phyloP scores from a whole-genome alignment of 208 protist genomes.

The Tritrichomonas musculus region DNA sequence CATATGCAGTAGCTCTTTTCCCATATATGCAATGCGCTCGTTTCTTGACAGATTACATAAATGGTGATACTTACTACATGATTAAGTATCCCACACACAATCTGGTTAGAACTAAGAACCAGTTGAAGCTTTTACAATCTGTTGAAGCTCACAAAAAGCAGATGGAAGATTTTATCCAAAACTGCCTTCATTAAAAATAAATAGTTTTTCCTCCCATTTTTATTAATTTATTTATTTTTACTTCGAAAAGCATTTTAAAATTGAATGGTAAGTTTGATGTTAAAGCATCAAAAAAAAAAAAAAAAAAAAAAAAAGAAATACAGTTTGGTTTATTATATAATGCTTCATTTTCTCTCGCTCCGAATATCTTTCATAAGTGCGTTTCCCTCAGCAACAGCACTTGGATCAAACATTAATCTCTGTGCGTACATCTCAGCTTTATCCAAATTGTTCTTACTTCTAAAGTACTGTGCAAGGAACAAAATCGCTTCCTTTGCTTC shows the following conservation, averaged over 20 bases:
- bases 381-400: not conserved
- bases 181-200: too few species aligned
- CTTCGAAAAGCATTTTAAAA: too few species aligned
- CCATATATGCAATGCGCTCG: not conserved
- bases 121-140: not conserved
- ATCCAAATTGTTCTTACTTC: not conserved
- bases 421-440: not conserved
- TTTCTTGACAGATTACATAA: not conserved
- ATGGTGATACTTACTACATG: conserved; percentile 18
- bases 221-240: too few species aligned
- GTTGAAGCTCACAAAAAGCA: conserved; percentile 8
- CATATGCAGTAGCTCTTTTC: not conserved
- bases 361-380: conserved; percentile 20
- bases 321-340: too few species aligned
- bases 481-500: not conserved
- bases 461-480: not conserved
- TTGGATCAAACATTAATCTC: not conserved
- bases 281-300: too few species aligned
- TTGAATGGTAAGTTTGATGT: too few species aligned
- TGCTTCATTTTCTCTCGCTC: too few species aligned
- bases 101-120: not conserved
- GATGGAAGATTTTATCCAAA: not conserved
- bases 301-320: too few species aligned
- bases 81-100: conserved; percentile 9
- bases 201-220: too few species aligned